phyloP scores from a whole-genome alignment of 345 rosid genomes.

The Zanthoxylum bungeanum region DNA sequence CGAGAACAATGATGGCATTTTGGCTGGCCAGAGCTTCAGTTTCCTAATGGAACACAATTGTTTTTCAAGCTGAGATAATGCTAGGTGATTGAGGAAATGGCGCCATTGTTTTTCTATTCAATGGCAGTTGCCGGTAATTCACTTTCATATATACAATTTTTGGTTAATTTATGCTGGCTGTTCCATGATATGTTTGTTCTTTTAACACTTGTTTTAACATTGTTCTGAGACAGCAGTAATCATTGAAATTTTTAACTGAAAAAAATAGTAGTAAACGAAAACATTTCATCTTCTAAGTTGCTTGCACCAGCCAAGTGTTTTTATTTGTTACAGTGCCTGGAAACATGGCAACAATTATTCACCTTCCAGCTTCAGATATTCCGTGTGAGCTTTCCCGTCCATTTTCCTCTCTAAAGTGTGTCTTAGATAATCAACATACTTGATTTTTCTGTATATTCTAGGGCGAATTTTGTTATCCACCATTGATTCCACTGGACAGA shows the following conservation, averaged over 20 bases:
- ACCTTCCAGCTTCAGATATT: neutral
- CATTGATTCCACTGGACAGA: constrained; percentile 19
- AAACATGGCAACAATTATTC: neutral
- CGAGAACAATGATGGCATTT: too few relatives aligned
- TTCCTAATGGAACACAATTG: too few relatives aligned
- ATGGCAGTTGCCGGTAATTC: neutral
- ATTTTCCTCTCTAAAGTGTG: neutral
- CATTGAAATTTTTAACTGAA: too few relatives aligned
- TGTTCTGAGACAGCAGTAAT: too few relatives aligned
- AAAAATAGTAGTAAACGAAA: too few relatives aligned
- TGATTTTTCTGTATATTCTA: constrained; percentile 1
- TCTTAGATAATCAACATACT: constrained; percentile 3
- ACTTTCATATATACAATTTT: neutral
- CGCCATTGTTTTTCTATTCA: neutral
- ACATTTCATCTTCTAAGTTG: neutral
- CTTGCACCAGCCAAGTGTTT: neutral
- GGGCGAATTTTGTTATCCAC: neutral
- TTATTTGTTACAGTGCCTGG: neutral
- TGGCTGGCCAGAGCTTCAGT: neutral
- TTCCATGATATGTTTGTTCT: neutral
- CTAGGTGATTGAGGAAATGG: neutral
- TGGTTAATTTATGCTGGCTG: neutral
- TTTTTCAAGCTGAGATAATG: neutral
- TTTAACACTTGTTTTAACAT: neutral
- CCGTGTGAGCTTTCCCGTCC: constrained; percentile 16